Percentiles rank a stretch among this genome's conserved stretches.
These are phyloP conservation scores for Aspergillus texensis DNA, from an alignment of 2,329 filamentous ascomycete genomes.

Conservation along the genomic window DNA sequence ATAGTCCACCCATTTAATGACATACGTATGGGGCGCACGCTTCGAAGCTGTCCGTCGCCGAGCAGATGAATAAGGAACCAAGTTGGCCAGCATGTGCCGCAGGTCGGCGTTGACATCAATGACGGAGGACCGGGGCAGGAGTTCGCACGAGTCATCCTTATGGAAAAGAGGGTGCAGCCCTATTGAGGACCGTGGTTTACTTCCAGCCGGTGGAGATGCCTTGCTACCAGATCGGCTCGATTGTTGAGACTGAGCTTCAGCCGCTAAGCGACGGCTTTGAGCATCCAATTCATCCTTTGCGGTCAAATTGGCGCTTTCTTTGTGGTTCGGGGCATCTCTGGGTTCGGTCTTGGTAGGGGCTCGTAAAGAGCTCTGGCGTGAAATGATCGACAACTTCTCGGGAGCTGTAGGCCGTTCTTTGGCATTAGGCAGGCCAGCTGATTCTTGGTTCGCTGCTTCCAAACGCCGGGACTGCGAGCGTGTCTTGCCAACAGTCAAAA, in stretches of 20 bases:
- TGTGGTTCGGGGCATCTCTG: conserved; percentile 3
- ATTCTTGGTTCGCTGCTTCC: conserved; percentile 34
- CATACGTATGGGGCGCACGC: conserved; percentile 46
- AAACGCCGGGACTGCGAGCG: conserved; percentile 44
- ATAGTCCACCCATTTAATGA: conserved; percentile 58
- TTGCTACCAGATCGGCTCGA: conserved; percentile 33
- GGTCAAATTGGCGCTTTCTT: not conserved
- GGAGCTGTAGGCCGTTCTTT: conserved; percentile 27
- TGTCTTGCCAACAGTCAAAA: conserved; percentile 44
- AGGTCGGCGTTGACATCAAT: conserved; percentile 43
- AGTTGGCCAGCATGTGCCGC: conserved; percentile 41
- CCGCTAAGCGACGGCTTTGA: conserved; percentile 12
- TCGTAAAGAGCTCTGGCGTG: conserved; percentile 18
- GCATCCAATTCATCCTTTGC: conserved; percentile 3
- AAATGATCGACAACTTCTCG: conserved; percentile 21
- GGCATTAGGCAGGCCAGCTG: conserved; percentile 10
- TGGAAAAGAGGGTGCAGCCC: conserved; percentile 43
- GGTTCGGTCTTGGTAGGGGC: conserved; percentile 8
- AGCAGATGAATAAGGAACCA: conserved; percentile 35
- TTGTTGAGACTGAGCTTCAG: conserved; percentile 21
- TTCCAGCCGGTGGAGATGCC: conserved; percentile 22
- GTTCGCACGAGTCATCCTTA: conserved; percentile 38
- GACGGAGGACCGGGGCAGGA: conserved; percentile 42
- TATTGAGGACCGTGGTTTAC: conserved; percentile 38
- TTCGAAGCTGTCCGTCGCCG: conserved; percentile 34